Conservation (phyloP, 208 protist genomes). For the Trypanosoma theileri region DNA sequence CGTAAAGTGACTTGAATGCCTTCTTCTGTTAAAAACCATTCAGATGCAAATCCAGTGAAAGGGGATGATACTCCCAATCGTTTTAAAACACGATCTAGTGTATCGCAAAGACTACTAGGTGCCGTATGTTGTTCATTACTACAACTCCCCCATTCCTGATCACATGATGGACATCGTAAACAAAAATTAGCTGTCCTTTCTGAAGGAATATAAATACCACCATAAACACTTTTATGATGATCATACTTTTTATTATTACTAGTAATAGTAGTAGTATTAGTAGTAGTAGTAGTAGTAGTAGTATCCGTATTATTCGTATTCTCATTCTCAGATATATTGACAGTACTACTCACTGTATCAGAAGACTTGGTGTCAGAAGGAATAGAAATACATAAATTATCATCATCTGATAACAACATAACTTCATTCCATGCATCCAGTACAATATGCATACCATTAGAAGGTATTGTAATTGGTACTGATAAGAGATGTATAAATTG, state of each 20-base stretch:
- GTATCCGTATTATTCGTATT: too few species aligned
- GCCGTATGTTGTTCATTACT: slow-evolving; percentile 37
- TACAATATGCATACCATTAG: slow-evolving; percentile 35
- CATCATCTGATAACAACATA: slow-evolving; percentile 41
- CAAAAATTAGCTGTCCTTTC: slow-evolving; percentile 21
- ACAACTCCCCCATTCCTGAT: slow-evolving; percentile 58
- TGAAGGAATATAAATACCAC: neutral
- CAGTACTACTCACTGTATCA: too few species aligned
- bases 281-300: neutral
- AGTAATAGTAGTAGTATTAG: neutral
- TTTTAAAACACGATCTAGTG: slow-evolving; percentile 58
- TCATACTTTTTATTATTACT: neutral
- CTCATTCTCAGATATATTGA: too few species aligned
- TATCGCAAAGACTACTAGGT: slow-evolving; percentile 55
- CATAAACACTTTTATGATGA: too few species aligned
- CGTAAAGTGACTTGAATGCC: slow-evolving; percentile 15
- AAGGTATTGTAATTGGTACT: slow-evolving; percentile 32
- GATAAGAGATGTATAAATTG: slow-evolving; percentile 37
- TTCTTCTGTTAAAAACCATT: slow-evolving; percentile 12
- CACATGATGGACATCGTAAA: slow-evolving; percentile 68
- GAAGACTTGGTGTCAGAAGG: slow-evolving; percentile 1
- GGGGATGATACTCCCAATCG: slow-evolving; percentile 43
- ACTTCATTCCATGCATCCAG: slow-evolving; percentile 77
- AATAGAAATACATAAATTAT: slow-evolving; percentile 32
- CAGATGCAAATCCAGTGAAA: slow-evolving; percentile 48